A percentile compares a stretch with the other conserved stretches of the same genome.
Conservation (phyloP, 169 alveolate species). For the Plasmodium malariae region DNA sequence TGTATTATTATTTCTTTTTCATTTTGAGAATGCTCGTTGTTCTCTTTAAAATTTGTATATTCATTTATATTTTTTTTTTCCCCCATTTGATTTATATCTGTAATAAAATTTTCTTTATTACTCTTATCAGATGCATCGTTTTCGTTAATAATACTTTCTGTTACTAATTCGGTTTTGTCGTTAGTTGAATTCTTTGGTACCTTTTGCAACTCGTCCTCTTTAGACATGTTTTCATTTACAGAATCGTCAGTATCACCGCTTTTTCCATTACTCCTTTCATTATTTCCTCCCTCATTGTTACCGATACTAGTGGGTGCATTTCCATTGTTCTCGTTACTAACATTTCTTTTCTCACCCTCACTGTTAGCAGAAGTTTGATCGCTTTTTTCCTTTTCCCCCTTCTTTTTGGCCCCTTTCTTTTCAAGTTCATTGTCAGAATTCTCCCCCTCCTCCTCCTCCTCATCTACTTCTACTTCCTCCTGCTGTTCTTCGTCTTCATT, state of each 20-base stretch:
- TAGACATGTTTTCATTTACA: not conserved
- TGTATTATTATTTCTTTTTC: conserved; percentile 40
- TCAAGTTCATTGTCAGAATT: not conserved
- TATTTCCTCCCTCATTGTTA: not conserved
- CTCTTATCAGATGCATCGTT: not conserved
- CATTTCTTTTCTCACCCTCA: not conserved
- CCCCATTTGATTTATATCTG: not conserved
- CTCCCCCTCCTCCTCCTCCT: conserved; percentile 2
- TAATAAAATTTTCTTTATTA: not conserved
- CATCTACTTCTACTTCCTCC: conserved; percentile 12
- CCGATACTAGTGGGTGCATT: not conserved
- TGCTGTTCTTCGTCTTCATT: conserved; percentile 32
- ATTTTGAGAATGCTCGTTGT: not conserved
- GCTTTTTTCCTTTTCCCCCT: not conserved
- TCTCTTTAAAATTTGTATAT: not conserved
- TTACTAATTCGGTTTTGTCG: not conserved
- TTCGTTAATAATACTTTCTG: conserved; percentile 14
- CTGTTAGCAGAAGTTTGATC: not conserved
- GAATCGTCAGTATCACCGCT: not conserved
- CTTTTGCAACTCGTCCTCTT: not conserved
- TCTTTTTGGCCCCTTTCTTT: not conserved
- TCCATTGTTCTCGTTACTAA: not conserved
- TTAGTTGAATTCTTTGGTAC: not conserved
- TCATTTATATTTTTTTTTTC: not conserved
- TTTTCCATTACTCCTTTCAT: not conserved